Evolutionary conservation across 306 rosid genomes (phyloP), one percentile per base, ranked within the genome.

Genomic region (Vigna angularis): DNA sequence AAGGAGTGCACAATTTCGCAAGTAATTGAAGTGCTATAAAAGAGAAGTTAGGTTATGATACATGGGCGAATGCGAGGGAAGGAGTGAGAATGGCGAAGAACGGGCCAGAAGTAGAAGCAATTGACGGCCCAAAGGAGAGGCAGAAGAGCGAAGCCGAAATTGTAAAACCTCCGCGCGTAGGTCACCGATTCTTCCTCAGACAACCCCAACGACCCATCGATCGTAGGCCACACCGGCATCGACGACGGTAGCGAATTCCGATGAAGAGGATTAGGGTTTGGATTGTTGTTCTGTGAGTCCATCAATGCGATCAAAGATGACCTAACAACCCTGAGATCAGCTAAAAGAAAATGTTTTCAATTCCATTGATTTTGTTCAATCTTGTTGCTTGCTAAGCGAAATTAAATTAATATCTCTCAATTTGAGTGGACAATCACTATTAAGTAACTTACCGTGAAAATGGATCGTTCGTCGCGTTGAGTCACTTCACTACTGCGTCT

Each of bases 51-150:
- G 86, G 16, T 79, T 24, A 57, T 5, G 36, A 26, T 57, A 91
- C 98, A 95, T 72, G 87, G 93, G 83, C 88, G 87, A 75, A 88
- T 84, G 87, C 79, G 85, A 45, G 99, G 99, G 86, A 88, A 95
- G 17, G 98, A 91, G 69, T 78, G 90, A 11, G 96, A 66, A 62
- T 90, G 87, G 52, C 93, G 93, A 62, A 95, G 95, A 32, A 88
- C 97, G 5, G 99, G 97, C 98, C 98, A 95, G 86, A 95, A 95
- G 91, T 93, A 95, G 87, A 88, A 95, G 91, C 98, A 95, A 72
- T 95, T 95, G 73, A 95, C 84, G 51, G 96, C 98, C 99, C 99
- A 95, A 47, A 95, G 98, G 64, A 85, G 86, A 15, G 99, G 99
- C 47, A 95, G 96, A 57, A 95, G 81, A 0, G 88, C 87, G 76